Evolutionary conservation across 495 filamentous ascomycete species (phyloP).

Genomic region (Xylaria sp.): DNA sequence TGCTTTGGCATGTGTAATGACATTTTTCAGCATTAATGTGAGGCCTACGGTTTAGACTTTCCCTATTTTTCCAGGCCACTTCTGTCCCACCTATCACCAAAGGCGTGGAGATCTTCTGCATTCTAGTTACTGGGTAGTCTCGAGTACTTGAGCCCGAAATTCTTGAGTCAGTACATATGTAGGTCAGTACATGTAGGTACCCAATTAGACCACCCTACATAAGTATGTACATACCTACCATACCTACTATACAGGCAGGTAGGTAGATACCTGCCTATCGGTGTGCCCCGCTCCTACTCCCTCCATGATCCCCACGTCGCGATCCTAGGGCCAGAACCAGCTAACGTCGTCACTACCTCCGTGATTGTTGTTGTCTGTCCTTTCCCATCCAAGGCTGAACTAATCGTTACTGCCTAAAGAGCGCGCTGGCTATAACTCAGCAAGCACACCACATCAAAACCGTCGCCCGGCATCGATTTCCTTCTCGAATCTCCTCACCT

Average conservation of each 20-base stretch:
- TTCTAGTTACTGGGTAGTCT: no score
- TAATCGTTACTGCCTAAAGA: constrained; percentile 18
- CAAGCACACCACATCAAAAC: neutral
- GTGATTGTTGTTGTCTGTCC: constrained; percentile 19
- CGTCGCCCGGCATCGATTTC: neutral
- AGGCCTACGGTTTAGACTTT: neutral
- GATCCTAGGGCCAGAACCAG: constrained; percentile 13
- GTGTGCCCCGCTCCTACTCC: constrained; percentile 20
- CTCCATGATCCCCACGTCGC: constrained; percentile 18
- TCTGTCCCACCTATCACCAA: neutral
- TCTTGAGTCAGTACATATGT: neutral
- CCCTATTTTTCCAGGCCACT: neutral
- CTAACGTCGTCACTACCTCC: neutral
- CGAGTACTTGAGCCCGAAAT: neutral
- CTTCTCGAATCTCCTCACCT: neutral
- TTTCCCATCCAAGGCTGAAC: constrained; percentile 10
- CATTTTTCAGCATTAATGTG: no score
- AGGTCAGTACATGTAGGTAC: neutral
- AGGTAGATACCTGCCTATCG: constrained; percentile 2
- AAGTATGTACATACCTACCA: neutral
- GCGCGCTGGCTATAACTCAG: neutral
- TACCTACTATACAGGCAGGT: no score
- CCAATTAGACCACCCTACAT: no score
- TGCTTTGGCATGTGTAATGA: neutral
- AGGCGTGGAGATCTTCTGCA: no score